Evolutionary conservation across 768 basidiomycete genomes (phyloP).

Genomic region (Exsudoporus frostii): DNA sequence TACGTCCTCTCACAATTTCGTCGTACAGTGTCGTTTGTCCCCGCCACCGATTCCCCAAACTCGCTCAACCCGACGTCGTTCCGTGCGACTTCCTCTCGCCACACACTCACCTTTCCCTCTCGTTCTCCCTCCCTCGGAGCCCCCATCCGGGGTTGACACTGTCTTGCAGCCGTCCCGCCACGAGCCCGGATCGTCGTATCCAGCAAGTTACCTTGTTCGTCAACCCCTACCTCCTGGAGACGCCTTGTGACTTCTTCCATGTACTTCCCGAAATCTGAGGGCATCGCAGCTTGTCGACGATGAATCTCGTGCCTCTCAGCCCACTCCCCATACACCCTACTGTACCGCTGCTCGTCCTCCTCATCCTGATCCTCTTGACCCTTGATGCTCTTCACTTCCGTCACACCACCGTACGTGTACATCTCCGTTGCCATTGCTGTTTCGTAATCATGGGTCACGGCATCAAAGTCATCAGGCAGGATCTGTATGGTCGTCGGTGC

Average conservation of each 20-base stretch:
- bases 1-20: constrained; percentile 10
- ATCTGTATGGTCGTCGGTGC: constrained; percentile 33
- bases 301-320: constrained; percentile 29
- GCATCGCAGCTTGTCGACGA: constrained; percentile 19
- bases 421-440: constrained; percentile 27
- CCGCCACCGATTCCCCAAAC: constrained; percentile 17
- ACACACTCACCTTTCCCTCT: constrained; percentile 45
- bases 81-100: constrained; percentile 53
- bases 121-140: constrained; percentile 15
- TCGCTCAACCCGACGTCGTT: constrained; percentile 28
- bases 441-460: constrained; percentile 27
- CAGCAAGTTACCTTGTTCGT: constrained; percentile 28
- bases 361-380: constrained; percentile 3
- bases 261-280: constrained; percentile 27
- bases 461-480: constrained; percentile 31
- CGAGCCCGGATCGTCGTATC: constrained; percentile 16
- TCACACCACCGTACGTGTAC: constrained; percentile 22
- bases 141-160: constrained; percentile 13
- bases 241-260: constrained; percentile 35
- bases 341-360: constrained; percentile 19
- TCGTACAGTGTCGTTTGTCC: constrained; percentile 14
- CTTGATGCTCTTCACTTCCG: constrained; percentile 20
- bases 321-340: constrained; percentile 33
- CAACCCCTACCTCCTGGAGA: constrained; percentile 32
- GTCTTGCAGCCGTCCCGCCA: background rate